phyloP scores from a whole-genome alignment of 2,329 filamentous ascomycete species.

The Xylariomycetidae sp. region DNA sequence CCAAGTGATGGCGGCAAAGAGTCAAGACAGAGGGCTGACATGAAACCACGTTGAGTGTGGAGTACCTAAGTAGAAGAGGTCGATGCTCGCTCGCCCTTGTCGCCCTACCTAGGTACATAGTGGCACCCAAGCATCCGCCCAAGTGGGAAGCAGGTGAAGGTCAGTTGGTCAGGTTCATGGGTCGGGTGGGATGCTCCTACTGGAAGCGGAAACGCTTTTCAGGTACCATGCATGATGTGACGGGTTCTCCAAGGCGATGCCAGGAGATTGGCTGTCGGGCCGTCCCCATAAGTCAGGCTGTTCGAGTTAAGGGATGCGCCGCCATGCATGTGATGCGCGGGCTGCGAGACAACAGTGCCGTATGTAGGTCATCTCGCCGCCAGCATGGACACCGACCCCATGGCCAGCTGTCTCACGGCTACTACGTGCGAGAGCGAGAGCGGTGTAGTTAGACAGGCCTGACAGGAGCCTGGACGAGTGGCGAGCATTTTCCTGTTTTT shows the following conservation, averaged over 20 bases:
- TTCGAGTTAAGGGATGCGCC: conserved; percentile 16
- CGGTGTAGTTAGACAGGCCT: too few species aligned
- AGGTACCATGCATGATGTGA: conserved; percentile 21
- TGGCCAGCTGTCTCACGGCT: too few species aligned
- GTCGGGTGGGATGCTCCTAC: conserved; percentile 19
- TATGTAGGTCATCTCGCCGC: conserved; percentile 3
- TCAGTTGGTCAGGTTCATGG: conserved; percentile 4
- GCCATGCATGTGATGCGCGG: conserved; percentile 22
- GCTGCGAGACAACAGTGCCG: conserved; percentile 16
- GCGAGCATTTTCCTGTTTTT: too few species aligned
- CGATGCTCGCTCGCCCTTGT: too few species aligned
- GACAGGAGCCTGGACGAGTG: too few species aligned
- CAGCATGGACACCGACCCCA: not conserved
- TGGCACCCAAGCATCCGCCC: conserved; percentile 1
- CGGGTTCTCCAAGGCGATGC: conserved; percentile 11
- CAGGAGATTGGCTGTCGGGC: conserved; percentile 17
- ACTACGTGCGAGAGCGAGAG: too few species aligned
- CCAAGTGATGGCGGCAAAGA: not conserved
- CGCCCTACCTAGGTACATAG: too few species aligned
- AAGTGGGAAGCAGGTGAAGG: conserved; percentile 1
- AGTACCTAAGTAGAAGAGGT: too few species aligned
- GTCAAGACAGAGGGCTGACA: not conserved
- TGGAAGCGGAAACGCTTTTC: conserved; percentile 21
- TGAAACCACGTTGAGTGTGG: conserved; percentile 2
- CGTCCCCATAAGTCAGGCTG: conserved; percentile 17